phyloP scores from a whole-genome alignment of 768 basidiomycete species.

The Dacryopinax primogenitus region DNA sequence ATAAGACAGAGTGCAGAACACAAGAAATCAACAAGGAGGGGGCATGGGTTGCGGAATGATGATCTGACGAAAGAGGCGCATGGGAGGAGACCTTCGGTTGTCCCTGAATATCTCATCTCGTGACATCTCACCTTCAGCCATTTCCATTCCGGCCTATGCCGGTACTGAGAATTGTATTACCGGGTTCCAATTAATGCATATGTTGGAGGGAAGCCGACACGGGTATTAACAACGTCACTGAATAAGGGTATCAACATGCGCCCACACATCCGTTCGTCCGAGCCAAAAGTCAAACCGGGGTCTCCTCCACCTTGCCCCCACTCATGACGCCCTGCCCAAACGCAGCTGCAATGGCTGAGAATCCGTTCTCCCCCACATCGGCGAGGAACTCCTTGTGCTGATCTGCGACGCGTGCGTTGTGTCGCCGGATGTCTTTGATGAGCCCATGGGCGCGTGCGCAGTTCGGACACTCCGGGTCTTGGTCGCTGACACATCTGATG shows the following conservation, averaged over 20 bases:
- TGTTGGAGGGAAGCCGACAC: too few relatives aligned
- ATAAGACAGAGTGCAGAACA: background rate
- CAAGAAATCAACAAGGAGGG: too few relatives aligned
- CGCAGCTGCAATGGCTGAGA: slow-evolving; percentile 54
- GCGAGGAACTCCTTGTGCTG: slow-evolving; percentile 69
- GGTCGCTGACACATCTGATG: slow-evolving; percentile 70
- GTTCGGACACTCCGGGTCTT: slow-evolving; percentile 79
- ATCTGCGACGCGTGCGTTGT: slow-evolving; percentile 71
- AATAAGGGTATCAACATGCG: background rate
- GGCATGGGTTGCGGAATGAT: background rate
- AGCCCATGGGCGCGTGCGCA: slow-evolving; percentile 80
- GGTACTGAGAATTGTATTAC: background rate
- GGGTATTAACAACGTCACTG: background rate
- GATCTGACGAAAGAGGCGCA: slow-evolving; percentile 8
- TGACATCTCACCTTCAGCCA: background rate
- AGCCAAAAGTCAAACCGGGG: background rate
- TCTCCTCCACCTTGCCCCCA: background rate
- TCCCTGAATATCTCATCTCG: background rate
- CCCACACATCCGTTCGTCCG: background rate
- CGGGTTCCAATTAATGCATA: too few relatives aligned
- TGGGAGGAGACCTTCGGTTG: background rate
- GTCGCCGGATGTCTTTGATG: slow-evolving; percentile 75
- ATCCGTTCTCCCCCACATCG: slow-evolving; percentile 59
- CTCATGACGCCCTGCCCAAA: slow-evolving; percentile 44
- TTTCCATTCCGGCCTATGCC: background rate